Conservation (phyloP, 108 stramenopile genomes). For the Nitzschia inconspicua region DNA sequence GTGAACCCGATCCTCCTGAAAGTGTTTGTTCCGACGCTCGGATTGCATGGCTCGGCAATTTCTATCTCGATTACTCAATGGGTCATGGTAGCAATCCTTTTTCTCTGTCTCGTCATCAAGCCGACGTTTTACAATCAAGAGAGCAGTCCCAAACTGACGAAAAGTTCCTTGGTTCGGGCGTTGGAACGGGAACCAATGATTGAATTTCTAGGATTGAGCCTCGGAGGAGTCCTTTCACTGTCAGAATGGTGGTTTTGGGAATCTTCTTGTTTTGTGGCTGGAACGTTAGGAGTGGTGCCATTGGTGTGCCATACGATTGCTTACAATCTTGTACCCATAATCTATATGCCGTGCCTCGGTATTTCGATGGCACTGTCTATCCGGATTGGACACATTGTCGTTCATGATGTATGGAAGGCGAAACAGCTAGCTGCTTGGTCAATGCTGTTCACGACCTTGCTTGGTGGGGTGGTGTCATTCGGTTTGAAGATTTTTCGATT, state of each 20-base stretch:
- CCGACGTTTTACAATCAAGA: too few relatives aligned
- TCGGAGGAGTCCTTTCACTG: slow-evolving; percentile 47
- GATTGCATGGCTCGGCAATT: slow-evolving; percentile 31
- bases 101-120: slow-evolving; percentile 23
- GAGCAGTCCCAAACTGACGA: slow-evolving; percentile 34
- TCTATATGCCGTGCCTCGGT: slow-evolving; percentile 54
- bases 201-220: slow-evolving; percentile 30
- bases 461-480: slow-evolving; percentile 13
- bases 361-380: slow-evolving; percentile 45
- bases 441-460: slow-evolving; percentile 22
- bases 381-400: slow-evolving; percentile 45
- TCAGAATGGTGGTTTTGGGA: slow-evolving; percentile 65
- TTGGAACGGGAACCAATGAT: slow-evolving; percentile 17
- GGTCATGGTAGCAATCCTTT: slow-evolving; percentile 18
- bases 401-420: slow-evolving; percentile 27
- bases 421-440: slow-evolving; percentile 30
- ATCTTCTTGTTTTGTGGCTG: slow-evolving; percentile 39
- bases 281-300: slow-evolving; percentile 37
- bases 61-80: slow-evolving; percentile 44
- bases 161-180: slow-evolving; percentile 1
- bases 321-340: slow-evolving; percentile 46
- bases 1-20: slow-evolving; percentile 40
- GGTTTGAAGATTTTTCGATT: slow-evolving; percentile 22
- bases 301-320: slow-evolving; percentile 33
- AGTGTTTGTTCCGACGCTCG: slow-evolving; percentile 19